Evolutionary conservation across 1,139 yeast species (phyloP).

Genomic region (Scheffersomyces illinoinensis): DNA sequence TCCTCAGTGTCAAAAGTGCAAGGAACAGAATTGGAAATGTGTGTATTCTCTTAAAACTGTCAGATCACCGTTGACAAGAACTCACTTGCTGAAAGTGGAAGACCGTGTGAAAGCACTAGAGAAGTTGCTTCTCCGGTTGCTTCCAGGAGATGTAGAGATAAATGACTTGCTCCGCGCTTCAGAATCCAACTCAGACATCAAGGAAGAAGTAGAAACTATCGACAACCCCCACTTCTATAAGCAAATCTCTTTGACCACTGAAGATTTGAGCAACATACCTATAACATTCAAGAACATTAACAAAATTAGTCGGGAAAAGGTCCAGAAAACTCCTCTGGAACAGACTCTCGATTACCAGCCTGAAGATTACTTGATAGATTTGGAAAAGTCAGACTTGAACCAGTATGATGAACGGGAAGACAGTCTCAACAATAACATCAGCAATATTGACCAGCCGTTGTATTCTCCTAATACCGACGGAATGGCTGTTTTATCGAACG

Average conservation of each 20-base stretch:
- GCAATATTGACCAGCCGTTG: background rate
- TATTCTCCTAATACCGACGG: constrained; percentile 35
- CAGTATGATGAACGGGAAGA: constrained; percentile 22
- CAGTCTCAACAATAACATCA: background rate
- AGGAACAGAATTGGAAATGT: constrained; percentile 29
- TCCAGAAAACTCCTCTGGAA: constrained; percentile 4
- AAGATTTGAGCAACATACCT: constrained; percentile 17
- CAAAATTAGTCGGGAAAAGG: constrained; percentile 15
- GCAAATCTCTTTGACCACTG: constrained; percentile 18
- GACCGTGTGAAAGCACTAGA: constrained; percentile 18
- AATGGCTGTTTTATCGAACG: constrained; percentile 48
- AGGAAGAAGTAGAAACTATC: background rate
- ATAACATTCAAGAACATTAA: constrained; percentile 19
- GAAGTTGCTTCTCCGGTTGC: constrained; percentile 14
- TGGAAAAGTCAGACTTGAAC: constrained; percentile 20
- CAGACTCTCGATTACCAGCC: constrained; percentile 16
- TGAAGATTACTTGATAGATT: constrained; percentile 21
- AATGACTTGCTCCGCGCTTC: constrained; percentile 16
- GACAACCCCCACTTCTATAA: constrained; percentile 9
- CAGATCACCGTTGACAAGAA: constrained; percentile 28
- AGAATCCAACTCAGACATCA: constrained; percentile 8
- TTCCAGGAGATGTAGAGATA: constrained; percentile 22
- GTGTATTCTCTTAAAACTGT: constrained; percentile 26
- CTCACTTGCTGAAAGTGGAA: constrained; percentile 27
- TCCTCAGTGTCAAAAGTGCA: constrained; percentile 28